These are phyloP conservation scores for Dendrobium huoshanense DNA, from an alignment of 106 monocot genomes.

Conservation along the genomic window DNA sequence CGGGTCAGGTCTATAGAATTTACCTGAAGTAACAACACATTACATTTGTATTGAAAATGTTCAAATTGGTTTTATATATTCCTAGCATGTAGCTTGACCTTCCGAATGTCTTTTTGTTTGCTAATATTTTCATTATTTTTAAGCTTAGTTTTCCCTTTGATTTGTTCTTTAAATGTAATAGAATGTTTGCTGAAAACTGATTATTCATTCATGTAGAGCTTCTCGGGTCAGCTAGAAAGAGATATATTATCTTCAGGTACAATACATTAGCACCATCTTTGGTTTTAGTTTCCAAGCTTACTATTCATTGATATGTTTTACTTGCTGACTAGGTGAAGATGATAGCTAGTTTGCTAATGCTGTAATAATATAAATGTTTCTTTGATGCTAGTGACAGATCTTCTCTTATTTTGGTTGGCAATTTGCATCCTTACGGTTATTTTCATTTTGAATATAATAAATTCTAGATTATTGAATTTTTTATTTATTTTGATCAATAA, in stretches of 20 bases:
- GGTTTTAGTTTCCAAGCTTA: not conserved
- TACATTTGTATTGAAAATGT: no score
- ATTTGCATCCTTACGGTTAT: not conserved
- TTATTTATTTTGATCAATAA: not conserved
- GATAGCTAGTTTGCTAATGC: not conserved
- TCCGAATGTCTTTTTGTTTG: not conserved
- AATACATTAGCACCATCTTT: not conserved
- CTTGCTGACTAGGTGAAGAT: conserved; percentile 1
- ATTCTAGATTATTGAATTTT: not conserved
- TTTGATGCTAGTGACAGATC: not conserved
- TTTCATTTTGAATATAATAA: not conserved
- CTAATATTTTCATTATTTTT: not conserved
- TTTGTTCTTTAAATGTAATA: not conserved
- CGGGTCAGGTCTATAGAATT: no score
- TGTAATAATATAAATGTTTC: not conserved
- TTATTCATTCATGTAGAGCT: conserved; percentile 37
- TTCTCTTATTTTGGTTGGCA: not conserved
- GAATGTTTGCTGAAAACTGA: not conserved
- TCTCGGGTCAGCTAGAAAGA: conserved; percentile 77
- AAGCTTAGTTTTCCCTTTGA: not conserved
- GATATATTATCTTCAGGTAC: conserved; percentile 89
- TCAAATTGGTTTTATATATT: no score
- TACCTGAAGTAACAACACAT: no score
- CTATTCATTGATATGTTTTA: not conserved
- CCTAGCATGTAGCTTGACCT: not conserved